Base-by-base conservation (phyloP, 192 early-diverging fungal species). In the Chytriomyces sp. region DNA sequence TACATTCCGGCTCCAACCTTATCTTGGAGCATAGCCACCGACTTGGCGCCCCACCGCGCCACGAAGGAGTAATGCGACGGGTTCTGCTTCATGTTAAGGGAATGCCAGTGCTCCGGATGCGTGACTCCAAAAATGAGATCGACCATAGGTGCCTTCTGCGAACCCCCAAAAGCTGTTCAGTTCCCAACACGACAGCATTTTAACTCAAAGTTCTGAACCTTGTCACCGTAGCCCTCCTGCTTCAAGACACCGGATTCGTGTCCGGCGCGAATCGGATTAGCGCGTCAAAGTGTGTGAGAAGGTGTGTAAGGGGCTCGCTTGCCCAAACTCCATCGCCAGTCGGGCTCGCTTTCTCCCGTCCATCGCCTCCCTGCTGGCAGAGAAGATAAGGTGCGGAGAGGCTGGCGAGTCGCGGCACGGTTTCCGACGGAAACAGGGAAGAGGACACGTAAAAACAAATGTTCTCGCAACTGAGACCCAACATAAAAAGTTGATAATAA, bases 71-170 rank as follows among this genome's bases (percentile, higher is more conserved):
- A 99, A 75, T 99, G 96, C 38, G 87, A 75, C 22, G 89, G 89
- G 80, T 98, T 88, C 77, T 95, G 93, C n/a, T 91, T 84, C 38
- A 98, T 84, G 77, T 99, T 99, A 54, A 97, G 84, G 30, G 92
- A 92, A 68, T 99, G 98, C 98, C 98, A 99, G 76, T 96, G 94
- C 64, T 92, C 89, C 14, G 96, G 90, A 77, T 99, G 93, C 5
- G 90, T 89, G 22, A 99, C 98, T 14, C 89, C 98, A 84, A 99
- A 94, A 14, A 99, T 90, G 64, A 95, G 87, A 81, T 99, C 98
- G 0, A 98, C 86, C 93, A 97, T 94, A 0, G 95, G 93, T 58
- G 91, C 80, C 59, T 84, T 78, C 83, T 85, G 8, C n/a, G 49
- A n/a, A 36, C n/a, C 36, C 19, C 28, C 25, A 39, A 25, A 34